Evolutionary conservation across 306 rosid genomes (phyloP).

Genomic region (Sechiopsis laciniata): DNA sequence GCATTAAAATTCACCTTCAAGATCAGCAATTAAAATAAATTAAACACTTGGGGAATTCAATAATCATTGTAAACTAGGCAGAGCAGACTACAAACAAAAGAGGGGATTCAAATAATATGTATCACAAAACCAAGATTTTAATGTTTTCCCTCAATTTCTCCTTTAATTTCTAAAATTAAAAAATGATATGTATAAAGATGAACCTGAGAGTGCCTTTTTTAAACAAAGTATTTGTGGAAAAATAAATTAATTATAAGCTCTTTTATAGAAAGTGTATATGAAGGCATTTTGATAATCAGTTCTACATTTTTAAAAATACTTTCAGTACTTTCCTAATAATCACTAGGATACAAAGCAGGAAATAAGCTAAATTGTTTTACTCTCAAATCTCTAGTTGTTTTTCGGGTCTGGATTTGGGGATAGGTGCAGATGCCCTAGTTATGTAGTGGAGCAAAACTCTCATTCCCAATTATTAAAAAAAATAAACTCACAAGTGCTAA

Average conservation of each 20-base stretch:
- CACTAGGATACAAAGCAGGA: background rate
- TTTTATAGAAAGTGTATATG: background rate
- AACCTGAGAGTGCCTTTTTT: background rate
- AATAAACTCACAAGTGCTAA: too few species aligned
- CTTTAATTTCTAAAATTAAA: background rate
- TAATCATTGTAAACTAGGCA: background rate
- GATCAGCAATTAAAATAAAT: background rate
- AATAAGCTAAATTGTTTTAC: too few species aligned
- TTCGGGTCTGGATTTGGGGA: too few species aligned
- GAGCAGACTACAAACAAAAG: background rate
- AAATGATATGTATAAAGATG: background rate
- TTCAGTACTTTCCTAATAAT: background rate
- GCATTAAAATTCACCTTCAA: constrained; percentile 12
- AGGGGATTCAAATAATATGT: background rate
- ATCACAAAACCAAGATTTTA: background rate
- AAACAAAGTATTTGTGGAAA: background rate
- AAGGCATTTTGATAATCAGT: background rate
- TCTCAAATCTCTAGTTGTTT: too few species aligned
- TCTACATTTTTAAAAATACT: background rate
- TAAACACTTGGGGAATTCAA: background rate
- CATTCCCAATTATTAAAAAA: too few species aligned
- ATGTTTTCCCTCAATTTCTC: background rate
- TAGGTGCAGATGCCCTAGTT: too few species aligned
- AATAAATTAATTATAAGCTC: background rate
- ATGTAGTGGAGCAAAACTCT: too few species aligned